phyloP scores from a whole-genome alignment of 768 basidiomycete species.

The Trametes gibbosa region DNA sequence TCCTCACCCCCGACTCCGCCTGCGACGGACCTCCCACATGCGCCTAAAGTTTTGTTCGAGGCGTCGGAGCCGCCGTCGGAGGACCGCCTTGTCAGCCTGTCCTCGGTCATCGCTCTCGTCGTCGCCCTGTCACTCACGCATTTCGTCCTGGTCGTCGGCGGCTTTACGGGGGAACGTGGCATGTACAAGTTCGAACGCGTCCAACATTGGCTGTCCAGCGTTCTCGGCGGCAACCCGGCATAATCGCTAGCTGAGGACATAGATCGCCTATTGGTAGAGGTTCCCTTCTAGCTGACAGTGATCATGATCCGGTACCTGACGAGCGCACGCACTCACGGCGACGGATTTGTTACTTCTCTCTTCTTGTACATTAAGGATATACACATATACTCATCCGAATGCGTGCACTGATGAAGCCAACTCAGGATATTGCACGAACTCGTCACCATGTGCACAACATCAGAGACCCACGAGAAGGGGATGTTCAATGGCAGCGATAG shows the following conservation, averaged over 20 bases:
- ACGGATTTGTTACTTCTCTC: no score
- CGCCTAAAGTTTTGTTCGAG: constrained; percentile 14
- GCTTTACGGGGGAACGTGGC: constrained; percentile 27
- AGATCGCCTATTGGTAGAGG: no score
- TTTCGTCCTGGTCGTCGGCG: constrained; percentile 29
- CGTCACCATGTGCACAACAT: no score
- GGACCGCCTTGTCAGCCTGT: constrained; percentile 11
- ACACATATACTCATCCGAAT: no score
- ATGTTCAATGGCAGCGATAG: no score
- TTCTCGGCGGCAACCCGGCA: constrained; percentile 9
- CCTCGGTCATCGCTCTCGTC: constrained; percentile 29
- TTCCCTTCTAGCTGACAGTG: no score
- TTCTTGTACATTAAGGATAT: no score
- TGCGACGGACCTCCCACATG: constrained; percentile 5
- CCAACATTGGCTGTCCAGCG: constrained; percentile 19
- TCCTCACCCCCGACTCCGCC: constrained; percentile 1
- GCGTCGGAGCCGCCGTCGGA: background rate
- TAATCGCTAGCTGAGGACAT: background rate
- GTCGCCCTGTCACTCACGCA: constrained; percentile 31
- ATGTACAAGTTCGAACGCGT: constrained; percentile 22
- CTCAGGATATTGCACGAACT: no score
- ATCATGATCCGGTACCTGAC: no score
- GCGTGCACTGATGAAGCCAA: no score
- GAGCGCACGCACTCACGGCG: no score
- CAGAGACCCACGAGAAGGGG: no score